Evolutionary conservation across 148 eudicot species (phyloP).

Genomic region (Vaccinium vitisidaea): DNA sequence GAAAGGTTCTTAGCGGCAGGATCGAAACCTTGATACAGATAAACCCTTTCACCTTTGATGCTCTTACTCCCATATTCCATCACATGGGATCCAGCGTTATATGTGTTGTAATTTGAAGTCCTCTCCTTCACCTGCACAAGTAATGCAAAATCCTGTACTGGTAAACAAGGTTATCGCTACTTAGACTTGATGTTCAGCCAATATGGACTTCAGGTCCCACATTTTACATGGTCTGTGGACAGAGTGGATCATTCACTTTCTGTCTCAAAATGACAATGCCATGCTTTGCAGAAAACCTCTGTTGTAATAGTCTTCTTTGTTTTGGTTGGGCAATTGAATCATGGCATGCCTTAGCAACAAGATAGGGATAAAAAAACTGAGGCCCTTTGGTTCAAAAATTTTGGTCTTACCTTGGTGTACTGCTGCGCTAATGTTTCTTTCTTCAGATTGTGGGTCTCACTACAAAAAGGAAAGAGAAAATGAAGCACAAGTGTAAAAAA

Average conservation of each 20-base stretch:
- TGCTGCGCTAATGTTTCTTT: slow-evolving; percentile 74
- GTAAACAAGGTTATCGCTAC: not conserved
- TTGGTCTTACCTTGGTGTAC: slow-evolving; percentile 46
- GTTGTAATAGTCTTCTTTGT: not conserved
- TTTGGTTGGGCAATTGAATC: not conserved
- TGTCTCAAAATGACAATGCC: not conserved
- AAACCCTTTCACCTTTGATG: slow-evolving; percentile 59
- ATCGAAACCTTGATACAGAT: slow-evolving; percentile 47
- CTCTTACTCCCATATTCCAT: slow-evolving; percentile 84
- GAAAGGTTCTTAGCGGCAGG: slow-evolving; percentile 57
- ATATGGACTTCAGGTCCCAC: not conserved
- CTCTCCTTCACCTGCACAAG: slow-evolving; percentile 67
- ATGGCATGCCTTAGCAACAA: not conserved
- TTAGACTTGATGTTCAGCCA: too few species aligned
- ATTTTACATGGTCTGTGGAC: not conserved
- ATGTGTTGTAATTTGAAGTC: slow-evolving; percentile 70
- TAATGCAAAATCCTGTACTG: not conserved
- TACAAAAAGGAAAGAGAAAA: slow-evolving; percentile 22
- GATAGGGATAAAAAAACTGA: not conserved
- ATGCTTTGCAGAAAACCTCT: not conserved
- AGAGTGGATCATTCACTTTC: not conserved
- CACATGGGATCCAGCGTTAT: slow-evolving; percentile 66
- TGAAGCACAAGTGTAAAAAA: not conserved
- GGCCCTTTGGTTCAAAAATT: not conserved
- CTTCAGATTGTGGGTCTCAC: slow-evolving; percentile 82